Evolutionary conservation across 306 rosid genomes (phyloP).

Genomic region (Lupinus albus): DNA sequence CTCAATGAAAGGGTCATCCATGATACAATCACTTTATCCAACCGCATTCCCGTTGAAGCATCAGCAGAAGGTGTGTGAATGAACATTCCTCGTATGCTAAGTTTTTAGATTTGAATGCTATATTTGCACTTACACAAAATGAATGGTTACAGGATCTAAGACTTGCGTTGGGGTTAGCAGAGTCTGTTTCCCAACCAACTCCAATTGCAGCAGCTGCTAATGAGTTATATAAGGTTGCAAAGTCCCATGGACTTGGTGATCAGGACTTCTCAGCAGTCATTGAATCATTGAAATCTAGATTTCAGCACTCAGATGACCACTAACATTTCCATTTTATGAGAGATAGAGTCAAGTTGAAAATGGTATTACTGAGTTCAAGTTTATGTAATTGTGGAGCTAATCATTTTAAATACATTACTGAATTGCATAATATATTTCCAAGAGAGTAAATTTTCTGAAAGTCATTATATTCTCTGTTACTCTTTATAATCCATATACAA

Average conservation of each 20-base stretch:
- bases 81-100: constrained; percentile 20
- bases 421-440: constrained; percentile 30
- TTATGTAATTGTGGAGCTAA: constrained; percentile 14
- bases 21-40: constrained; percentile 82
- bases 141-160: constrained; percentile 76
- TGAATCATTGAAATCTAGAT: constrained; percentile 79
- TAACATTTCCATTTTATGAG: constrained; percentile 19
- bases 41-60: constrained; percentile 94
- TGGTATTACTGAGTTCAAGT: not conserved
- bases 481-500: too few relatives aligned
- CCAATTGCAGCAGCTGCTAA: constrained; percentile 94
- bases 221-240: constrained; percentile 91
- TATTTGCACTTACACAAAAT: constrained; percentile 4
- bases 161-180: constrained; percentile 90
- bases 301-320: constrained; percentile 48
- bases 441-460: not conserved
- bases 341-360: not conserved
- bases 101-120: not conserved
- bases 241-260: constrained; percentile 81
- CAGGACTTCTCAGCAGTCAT: constrained; percentile 95
- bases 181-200: constrained; percentile 84
- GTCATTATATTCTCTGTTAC: too few relatives aligned
- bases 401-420: constrained; percentile 8
- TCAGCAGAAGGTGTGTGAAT: constrained; percentile 82
- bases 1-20: constrained; percentile 82